Conservation (phyloP, 139 green algal species). For the Chlamydomonas incerta region DNA sequence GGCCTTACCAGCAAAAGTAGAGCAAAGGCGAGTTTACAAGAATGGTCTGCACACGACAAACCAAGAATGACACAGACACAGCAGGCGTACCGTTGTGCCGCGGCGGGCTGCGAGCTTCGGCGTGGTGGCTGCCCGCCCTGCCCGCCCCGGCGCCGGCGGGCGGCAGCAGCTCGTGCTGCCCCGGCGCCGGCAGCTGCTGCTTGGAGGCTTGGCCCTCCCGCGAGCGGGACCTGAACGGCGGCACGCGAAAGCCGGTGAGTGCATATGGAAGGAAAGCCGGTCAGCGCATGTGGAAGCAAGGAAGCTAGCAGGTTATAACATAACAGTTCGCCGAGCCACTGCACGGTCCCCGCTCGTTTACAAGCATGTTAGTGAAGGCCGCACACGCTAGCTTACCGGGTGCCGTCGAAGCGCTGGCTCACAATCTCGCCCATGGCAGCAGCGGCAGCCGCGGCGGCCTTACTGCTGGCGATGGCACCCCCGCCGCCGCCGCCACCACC, state of each 20-base stretch:
- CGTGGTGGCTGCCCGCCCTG: not conserved
- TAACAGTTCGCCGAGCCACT: no score
- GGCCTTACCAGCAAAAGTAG: no score
- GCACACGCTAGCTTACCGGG: constrained; percentile 10
- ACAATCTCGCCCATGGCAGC: not conserved
- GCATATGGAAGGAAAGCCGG: no score
- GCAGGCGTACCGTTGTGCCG: not conserved
- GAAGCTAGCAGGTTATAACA: no score
- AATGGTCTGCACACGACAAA: no score
- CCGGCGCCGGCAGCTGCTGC: not conserved
- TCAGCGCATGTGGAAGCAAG: no score
- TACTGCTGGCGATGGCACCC: constrained; percentile 16
- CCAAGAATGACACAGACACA: no score
- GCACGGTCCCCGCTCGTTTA: no score
- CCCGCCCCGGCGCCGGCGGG: not conserved
- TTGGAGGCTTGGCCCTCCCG: constrained; percentile 33
- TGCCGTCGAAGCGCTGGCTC: constrained; percentile 21
- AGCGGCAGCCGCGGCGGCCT: not conserved
- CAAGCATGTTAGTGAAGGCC: no score
- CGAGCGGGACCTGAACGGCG: constrained; percentile 18
- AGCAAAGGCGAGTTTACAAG: no score
- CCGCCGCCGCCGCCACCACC: not conserved
- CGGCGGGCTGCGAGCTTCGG: not conserved
- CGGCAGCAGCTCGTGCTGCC: not conserved
- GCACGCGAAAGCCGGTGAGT: no score